These are phyloP conservation scores for Parathielavia appendiculata DNA, from an alignment of 495 filamentous ascomycete genomes.

Conservation along the genomic window DNA sequence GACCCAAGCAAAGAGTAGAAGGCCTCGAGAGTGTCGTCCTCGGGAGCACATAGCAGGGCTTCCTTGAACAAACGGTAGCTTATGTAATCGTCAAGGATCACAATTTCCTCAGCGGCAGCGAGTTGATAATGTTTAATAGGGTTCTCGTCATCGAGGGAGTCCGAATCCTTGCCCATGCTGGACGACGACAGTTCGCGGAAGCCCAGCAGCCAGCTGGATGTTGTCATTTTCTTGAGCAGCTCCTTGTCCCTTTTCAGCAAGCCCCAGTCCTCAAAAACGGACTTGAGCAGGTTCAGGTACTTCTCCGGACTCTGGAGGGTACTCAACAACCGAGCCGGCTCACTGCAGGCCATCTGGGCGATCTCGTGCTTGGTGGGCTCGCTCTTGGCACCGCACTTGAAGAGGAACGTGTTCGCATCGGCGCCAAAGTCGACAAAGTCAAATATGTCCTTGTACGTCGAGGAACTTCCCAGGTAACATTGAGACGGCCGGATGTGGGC, in stretches of 20 bases:
- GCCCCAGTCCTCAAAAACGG: slow-evolving; percentile 63
- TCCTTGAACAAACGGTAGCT: slow-evolving; percentile 80
- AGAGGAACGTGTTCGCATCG: slow-evolving; percentile 81
- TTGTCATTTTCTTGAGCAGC: slow-evolving; percentile 68
- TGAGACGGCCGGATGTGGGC: slow-evolving; percentile 53
- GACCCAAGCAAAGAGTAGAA: slow-evolving; percentile 71
- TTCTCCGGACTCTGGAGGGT: slow-evolving; percentile 74
- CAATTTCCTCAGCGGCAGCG: slow-evolving; percentile 60
- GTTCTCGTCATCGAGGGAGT: slow-evolving; percentile 58
- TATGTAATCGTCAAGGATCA: slow-evolving; percentile 81
- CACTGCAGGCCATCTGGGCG: slow-evolving; percentile 66
- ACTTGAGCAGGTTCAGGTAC: slow-evolving; percentile 75
- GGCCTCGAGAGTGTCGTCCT: slow-evolving; percentile 77
- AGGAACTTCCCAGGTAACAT: slow-evolving; percentile 71
- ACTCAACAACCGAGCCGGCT: slow-evolving; percentile 73
- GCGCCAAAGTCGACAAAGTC: slow-evolving; percentile 92
- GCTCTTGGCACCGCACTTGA: slow-evolving; percentile 79
- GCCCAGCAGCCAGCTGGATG: slow-evolving; percentile 71
- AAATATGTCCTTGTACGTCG: slow-evolving; percentile 80
- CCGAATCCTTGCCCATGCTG: slow-evolving; percentile 40
- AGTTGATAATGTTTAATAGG: slow-evolving; percentile 74
- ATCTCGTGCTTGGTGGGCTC: slow-evolving; percentile 85
- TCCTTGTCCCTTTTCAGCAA: slow-evolving; percentile 70
- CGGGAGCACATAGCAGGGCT: slow-evolving; percentile 73
- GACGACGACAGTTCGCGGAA: slow-evolving; percentile 61